Conservation (phyloP, 352 stramenopile species). For the Pythium aphanidermatum region DNA sequence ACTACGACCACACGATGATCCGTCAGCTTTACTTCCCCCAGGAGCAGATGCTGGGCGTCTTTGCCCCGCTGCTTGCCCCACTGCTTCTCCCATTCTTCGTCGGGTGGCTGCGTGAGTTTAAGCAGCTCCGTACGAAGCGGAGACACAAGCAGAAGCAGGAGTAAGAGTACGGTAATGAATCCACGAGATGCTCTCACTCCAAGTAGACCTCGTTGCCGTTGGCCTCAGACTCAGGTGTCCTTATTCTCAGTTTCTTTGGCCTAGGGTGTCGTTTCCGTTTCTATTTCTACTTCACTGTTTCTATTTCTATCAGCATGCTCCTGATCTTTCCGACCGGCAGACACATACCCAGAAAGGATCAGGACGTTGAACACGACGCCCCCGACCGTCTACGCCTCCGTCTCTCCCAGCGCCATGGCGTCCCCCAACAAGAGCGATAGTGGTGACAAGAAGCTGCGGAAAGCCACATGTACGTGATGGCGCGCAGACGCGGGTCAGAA, state of each 20-base stretch:
- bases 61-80: slow-evolving; percentile 22
- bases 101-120: slow-evolving; percentile 24
- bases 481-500: not conserved
- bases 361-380: slow-evolving; percentile 1
- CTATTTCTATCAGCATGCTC: slow-evolving; percentile 3
- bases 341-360: too few relatives aligned
- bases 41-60: slow-evolving; percentile 28
- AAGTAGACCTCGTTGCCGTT: not conserved
- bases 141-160: slow-evolving; percentile 1
- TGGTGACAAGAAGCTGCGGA: slow-evolving; percentile 12
- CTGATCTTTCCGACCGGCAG: not conserved
- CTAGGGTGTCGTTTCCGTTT: too few relatives aligned
- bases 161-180: too few relatives aligned
- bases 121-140: slow-evolving; percentile 17
- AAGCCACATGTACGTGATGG: slow-evolving; percentile 15
- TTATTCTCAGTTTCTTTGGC: too few relatives aligned
- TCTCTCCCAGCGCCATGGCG: too few relatives aligned
- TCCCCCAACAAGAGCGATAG: not conserved
- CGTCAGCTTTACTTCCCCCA: slow-evolving; percentile 30
- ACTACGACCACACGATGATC: slow-evolving; percentile 35
- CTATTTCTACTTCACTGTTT: not conserved
- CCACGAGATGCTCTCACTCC: too few relatives aligned
- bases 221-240: too few relatives aligned
- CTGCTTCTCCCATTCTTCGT: slow-evolving; percentile 26
- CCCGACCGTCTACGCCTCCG: too few relatives aligned